Percentiles rank a stretch among this genome's conserved stretches.
These are phyloP conservation scores for Cardamine resedifolia DNA, from an alignment of 345 rosid genomes.

Conservation along the genomic window DNA sequence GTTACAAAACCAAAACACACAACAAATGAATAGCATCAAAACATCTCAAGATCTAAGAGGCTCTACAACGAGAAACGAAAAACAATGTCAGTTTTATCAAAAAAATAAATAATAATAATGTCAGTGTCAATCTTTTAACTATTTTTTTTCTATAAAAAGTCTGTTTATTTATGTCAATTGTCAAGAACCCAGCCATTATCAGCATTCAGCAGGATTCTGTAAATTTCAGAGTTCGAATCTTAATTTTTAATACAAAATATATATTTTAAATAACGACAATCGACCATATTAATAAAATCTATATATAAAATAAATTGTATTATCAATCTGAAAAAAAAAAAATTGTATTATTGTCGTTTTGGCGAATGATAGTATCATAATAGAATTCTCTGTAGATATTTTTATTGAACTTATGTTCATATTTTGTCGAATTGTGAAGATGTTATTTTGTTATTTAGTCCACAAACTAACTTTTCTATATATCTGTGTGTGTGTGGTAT, in stretches of 20 bases:
- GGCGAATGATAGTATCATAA: not conserved
- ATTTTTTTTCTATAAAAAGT: no score
- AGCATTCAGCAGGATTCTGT: not conserved
- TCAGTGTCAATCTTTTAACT: no score
- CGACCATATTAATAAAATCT: not conserved
- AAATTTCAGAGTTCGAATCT: not conserved
- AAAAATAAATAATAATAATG: no score
- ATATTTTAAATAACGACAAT: not conserved
- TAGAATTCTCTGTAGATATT: not conserved
- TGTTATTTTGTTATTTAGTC: constrained; percentile 16
- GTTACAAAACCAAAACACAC: not conserved
- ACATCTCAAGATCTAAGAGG: not conserved
- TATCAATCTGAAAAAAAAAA: no score
- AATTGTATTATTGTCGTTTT: not conserved
- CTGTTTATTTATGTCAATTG: no score
- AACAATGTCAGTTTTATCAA: no score
- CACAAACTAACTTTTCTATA: constrained; percentile 20
- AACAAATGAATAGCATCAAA: not conserved
- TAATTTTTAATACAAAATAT: not conserved
- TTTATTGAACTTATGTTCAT: not conserved
- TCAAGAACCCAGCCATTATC: no score
- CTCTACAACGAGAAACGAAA: not conserved
- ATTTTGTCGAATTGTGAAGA: not conserved
- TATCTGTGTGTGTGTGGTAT: not conserved
- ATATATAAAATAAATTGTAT: not conserved